These are phyloP conservation scores for Tulasnella sp. DNA, from an alignment of 768 basidiomycete genomes.

Conservation along the genomic window DNA sequence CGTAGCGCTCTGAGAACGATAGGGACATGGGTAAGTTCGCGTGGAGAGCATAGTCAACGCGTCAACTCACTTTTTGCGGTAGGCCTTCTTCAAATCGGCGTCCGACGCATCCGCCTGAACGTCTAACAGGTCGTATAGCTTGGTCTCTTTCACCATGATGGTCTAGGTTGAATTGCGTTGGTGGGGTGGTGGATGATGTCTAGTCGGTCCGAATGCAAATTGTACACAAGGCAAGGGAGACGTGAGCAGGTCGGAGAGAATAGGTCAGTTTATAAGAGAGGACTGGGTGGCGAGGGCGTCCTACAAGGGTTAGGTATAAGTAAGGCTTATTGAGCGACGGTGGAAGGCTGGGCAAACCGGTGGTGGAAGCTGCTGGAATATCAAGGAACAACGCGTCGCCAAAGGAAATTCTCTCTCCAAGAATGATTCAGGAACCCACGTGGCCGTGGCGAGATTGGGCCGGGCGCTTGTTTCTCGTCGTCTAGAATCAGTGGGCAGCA, in stretches of 20 bases:
- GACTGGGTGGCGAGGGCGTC: neutral
- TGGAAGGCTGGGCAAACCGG: neutral
- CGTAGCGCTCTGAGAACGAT: slow-evolving; percentile 64
- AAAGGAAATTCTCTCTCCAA: neutral
- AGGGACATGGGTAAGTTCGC: neutral
- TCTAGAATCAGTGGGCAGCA: no score
- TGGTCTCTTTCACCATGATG: slow-evolving; percentile 56
- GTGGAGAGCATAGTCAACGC: neutral
- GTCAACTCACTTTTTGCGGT: slow-evolving; percentile 69
- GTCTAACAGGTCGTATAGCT: slow-evolving; percentile 90
- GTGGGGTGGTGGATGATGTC: neutral
- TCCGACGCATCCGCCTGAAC: slow-evolving; percentile 70
- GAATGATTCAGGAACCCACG: no score
- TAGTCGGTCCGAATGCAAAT: slow-evolving; percentile 7
- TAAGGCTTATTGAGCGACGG: neutral
- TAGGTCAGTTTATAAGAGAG: neutral
- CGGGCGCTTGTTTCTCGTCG: no score
- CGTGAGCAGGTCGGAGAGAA: no score
- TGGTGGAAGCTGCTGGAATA: neutral
- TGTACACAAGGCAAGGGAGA: neutral
- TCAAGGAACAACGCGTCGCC: neutral
- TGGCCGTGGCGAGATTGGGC: no score
- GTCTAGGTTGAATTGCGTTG: neutral
- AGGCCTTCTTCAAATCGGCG: slow-evolving; percentile 84
- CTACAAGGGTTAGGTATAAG: neutral